Evolutionary conservation across 805 yeast genomes (phyloP), one percentile per base, ranked within the genome.

Genomic region (Saturnispora sekii): DNA sequence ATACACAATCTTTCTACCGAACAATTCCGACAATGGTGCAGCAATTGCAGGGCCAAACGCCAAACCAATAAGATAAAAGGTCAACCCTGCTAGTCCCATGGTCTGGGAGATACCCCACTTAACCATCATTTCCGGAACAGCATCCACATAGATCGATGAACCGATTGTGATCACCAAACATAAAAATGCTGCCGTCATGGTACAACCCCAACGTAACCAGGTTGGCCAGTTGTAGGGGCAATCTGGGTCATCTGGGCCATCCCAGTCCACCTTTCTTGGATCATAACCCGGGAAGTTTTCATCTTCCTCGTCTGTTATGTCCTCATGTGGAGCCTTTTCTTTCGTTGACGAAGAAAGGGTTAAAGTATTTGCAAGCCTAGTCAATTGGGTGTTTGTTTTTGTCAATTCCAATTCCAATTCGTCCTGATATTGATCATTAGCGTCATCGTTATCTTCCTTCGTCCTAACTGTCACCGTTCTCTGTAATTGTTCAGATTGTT

Each of bases 141-240:
- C 83, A 45, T 76, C 70, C 21, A 81, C 84, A 54, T 69, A 84
- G 44, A 83, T 66, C 0, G 90, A 83, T 0, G 89, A 80, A 18
- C 93, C 90, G 58, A 84, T 72, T 0, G 88, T 76, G 30, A 81
- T 81, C 31, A 77, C 82, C 32, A 83, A 67, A 67, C 89, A 82
- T 40, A 77, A 65, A 17, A 67, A 48, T 2, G 88, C 87, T 11
- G 79, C 75, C 4, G 76, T 69, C 76, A 78, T 72, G 1, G 89
- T 81, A 46, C 75, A 64, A 35, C 59, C 57, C 88, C 89, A 81
- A 62, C 73, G 79, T 57, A 72, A 78, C 73, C 73, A 65, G 3
- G 41, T 21, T 3, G 84, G 72, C 88, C 88, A 83, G 57, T 81
- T 82, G 47, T 68, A 69, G 10, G 90, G 90, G 56, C 81, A 76